Conservation (phyloP, 805 yeast genomes). For the Torulaspora delbrueckii region DNA sequence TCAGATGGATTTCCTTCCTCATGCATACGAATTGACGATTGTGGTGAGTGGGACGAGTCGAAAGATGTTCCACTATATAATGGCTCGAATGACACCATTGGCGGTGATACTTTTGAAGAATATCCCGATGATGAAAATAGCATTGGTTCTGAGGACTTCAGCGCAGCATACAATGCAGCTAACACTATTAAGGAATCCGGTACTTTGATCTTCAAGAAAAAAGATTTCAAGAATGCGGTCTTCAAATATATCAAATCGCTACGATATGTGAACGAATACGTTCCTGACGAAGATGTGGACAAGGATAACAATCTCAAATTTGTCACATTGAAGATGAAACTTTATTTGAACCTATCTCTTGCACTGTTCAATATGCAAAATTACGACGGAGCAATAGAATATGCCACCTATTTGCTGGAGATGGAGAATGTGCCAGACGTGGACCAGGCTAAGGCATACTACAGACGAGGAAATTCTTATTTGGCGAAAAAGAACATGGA, state of each 20-base stretch:
- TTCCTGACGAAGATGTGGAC: constrained; percentile 64
- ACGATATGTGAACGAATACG: constrained; percentile 63
- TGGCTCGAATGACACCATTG: constrained; percentile 56
- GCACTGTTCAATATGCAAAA: constrained; percentile 46
- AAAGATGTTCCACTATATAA: constrained; percentile 55
- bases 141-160: constrained; percentile 54
- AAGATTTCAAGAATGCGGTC: constrained; percentile 47
- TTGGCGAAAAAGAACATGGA: constrained; percentile 43
- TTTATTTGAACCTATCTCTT: constrained; percentile 52
- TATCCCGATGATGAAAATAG: constrained; percentile 67
- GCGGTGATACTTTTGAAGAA: constrained; percentile 72
- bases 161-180: constrained; percentile 48
- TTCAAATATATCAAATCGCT: constrained; percentile 63
- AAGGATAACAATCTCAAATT: constrained; percentile 49
- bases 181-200: constrained; percentile 63
- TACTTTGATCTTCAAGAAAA: constrained; percentile 50
- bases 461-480: constrained; percentile 50
- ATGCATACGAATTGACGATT: constrained; percentile 45
- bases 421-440: constrained; percentile 35
- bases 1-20: constrained; percentile 42
- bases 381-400: constrained; percentile 48
- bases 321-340: constrained; percentile 39
- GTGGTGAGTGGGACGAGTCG: constrained; percentile 58
- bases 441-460: constrained; percentile 56
- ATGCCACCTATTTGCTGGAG: constrained; percentile 54